A percentile compares a stretch with the other conserved stretches of the same genome.
Evolutionary conservation across 192 early-diverging fungal species (phyloP).

Genomic region (Chytriomyces confervae): DNA sequence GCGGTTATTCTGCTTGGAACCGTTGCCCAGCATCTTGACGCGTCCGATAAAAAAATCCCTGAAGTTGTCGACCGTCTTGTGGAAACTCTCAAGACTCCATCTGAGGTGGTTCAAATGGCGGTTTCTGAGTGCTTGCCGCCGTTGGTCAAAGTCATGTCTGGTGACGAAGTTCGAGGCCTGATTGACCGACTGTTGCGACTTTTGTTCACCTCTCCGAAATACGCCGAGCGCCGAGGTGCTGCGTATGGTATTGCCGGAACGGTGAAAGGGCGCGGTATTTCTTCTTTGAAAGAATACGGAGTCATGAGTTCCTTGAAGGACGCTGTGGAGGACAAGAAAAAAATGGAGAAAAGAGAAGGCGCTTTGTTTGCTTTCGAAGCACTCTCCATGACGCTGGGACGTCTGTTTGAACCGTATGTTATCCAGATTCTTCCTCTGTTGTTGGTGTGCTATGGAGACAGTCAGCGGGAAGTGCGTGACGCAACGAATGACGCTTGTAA

Average conservation of each 20-base stretch:
- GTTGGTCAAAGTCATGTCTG: slow-evolving; percentile 75
- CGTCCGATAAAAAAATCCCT: slow-evolving; percentile 74
- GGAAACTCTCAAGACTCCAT: slow-evolving; percentile 89
- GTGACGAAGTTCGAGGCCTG: slow-evolving; percentile 62
- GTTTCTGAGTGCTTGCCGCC: slow-evolving; percentile 94
- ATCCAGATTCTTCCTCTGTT: slow-evolving; percentile 91
- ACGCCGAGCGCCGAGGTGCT: slow-evolving; percentile 87
- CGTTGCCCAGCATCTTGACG: slow-evolving; percentile 83
- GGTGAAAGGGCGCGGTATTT: slow-evolving; percentile 89
- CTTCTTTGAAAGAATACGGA: slow-evolving; percentile 80
- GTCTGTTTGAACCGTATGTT: slow-evolving; percentile 96
- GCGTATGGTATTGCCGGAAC: slow-evolving; percentile 96
- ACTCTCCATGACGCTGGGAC: slow-evolving; percentile 79
- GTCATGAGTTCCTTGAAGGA: slow-evolving; percentile 84
- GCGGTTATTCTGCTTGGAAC: slow-evolving; percentile 93
- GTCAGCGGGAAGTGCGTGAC: slow-evolving; percentile 82
- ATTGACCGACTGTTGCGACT: slow-evolving; percentile 70
- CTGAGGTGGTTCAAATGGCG: slow-evolving; percentile 92
- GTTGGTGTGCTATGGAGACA: slow-evolving; percentile 87
- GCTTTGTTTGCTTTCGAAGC: slow-evolving; percentile 95
- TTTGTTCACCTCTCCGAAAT: slow-evolving; percentile 76
- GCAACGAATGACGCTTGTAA: slow-evolving; percentile 88
- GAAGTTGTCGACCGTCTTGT: slow-evolving; percentile 86
- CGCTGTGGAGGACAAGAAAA: slow-evolving; percentile 80
- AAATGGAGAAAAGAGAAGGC: slow-evolving; percentile 80